Evolutionary conservation across 2,329 filamentous ascomycete genomes (phyloP).

Genomic region (Conoideocrella luteorostrata): DNA sequence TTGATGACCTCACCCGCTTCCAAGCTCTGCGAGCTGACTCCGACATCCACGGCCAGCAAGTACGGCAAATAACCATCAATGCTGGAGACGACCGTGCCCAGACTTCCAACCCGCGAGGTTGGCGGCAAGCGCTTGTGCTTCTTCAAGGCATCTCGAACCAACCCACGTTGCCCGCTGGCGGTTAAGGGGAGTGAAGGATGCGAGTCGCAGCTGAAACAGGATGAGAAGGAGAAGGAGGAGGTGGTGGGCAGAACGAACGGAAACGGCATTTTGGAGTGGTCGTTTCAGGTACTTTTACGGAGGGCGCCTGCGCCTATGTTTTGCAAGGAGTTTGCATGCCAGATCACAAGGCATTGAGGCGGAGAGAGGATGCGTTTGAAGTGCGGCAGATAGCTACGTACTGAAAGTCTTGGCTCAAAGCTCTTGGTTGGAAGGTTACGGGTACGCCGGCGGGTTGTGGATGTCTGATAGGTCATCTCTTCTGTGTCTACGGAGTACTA

Average conservation of each 20-base stretch:
- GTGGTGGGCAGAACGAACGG: slow-evolving; percentile 86
- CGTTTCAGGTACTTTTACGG: not conserved
- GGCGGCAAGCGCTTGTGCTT: slow-evolving; percentile 80
- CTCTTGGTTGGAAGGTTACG: too few species aligned
- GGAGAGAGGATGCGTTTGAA: not conserved
- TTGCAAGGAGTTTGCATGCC: not conserved
- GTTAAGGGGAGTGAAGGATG: slow-evolving; percentile 84
- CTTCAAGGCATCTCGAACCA: slow-evolving; percentile 79
- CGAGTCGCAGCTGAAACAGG: slow-evolving; percentile 68
- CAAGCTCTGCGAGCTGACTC: slow-evolving; percentile 47
- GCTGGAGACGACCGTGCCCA: slow-evolving; percentile 62
- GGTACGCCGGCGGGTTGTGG: too few species aligned
- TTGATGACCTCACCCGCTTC: slow-evolving; percentile 55
- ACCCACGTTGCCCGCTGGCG: slow-evolving; percentile 75
- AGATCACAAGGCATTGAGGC: not conserved
- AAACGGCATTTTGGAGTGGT: slow-evolving; percentile 68
- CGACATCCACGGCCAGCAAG: slow-evolving; percentile 68
- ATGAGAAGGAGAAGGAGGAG: slow-evolving; percentile 75
- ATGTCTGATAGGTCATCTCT: too few species aligned
- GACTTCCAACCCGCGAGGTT: slow-evolving; percentile 60
- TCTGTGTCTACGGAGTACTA: too few species aligned
- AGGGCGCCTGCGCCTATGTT: slow-evolving; percentile 1
- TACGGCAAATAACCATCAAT: slow-evolving; percentile 78
- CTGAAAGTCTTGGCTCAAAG: not conserved
- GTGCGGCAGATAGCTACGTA: not conserved